Evolutionary conservation across 2,329 filamentous ascomycete genomes (phyloP).

Genomic region (Trichoderma arundinaceum): DNA sequence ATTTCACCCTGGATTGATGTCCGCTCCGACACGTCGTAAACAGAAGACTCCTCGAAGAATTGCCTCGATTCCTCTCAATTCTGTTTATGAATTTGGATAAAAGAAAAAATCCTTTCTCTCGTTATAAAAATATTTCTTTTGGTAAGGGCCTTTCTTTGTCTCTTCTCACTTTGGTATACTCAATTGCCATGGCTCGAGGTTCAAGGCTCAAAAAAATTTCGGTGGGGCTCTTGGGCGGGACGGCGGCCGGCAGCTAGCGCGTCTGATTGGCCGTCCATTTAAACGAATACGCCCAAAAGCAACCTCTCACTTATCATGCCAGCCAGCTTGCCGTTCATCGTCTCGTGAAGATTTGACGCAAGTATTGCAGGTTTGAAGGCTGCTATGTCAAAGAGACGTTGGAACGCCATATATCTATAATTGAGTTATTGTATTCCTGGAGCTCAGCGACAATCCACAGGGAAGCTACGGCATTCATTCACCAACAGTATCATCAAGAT

Average conservation of each 20-base stretch:
- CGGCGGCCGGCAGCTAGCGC: not conserved
- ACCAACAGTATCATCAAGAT: not conserved
- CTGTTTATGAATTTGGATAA: not conserved
- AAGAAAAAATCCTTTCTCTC: not conserved
- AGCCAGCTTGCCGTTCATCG: not conserved
- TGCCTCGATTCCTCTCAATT: not conserved
- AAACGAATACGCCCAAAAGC: constrained; percentile 8
- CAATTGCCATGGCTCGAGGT: constrained; percentile 22
- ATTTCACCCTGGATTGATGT: not conserved
- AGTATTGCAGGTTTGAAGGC: not conserved
- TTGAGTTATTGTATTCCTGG: too few relatives aligned
- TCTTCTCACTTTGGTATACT: not conserved
- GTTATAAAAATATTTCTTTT: not conserved
- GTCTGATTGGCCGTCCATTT: constrained; percentile 31
- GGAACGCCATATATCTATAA: too few relatives aligned
- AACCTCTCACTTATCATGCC: constrained; percentile 10
- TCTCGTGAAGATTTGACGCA: not conserved
- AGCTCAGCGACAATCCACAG: not conserved
- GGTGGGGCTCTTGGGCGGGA: constrained; percentile 28
- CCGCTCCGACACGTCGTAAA: constrained; percentile 3
- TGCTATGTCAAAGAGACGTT: not conserved
- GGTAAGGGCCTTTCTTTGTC: not conserved
- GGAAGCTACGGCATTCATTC: not conserved
- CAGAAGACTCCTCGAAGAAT: too few relatives aligned
- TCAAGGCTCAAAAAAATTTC: constrained; percentile 32